Base-by-base conservation (phyloP, 805 yeast genomes). In the Candida golubevii region DNA sequence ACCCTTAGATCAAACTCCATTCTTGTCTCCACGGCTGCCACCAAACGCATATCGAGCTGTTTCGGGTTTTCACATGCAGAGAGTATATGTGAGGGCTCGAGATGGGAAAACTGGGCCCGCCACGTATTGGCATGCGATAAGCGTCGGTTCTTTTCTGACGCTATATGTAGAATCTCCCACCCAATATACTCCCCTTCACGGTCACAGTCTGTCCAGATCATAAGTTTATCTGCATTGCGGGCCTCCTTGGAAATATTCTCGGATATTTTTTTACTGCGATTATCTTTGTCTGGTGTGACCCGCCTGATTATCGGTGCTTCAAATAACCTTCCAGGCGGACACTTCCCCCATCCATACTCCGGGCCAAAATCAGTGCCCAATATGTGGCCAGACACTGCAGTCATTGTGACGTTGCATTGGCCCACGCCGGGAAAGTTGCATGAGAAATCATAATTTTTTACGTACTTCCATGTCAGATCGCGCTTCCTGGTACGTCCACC, bases 151-250 rank as follows among this genome's bases (percentile, higher is more conserved):
- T 63, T 61, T 49, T 70, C 71, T 39, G 61, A 59, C 0, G 96
- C 97, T n/a, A 82, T 83, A 42, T 80, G 74, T 31, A 79, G 72
- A 12, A 95, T 80, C 56, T 62, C 67, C 40, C 65, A 65, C 44
- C 66, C 68, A 6, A 53, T 58, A 15, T 54, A 55, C 39, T 61
- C 60, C 26, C 62, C 62, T 30, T 53, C 60, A 11, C 59, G 54
- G 26, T 58, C 62, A 30, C 99, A 93, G 74, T 93, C 99, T 0
- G 99, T 93, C 98, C 99, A 93, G 7, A 93, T 88, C 86, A 88
- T 87, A 43, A 93, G 65, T 33, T 68, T 67, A 41, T 80, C 77
- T 6, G 87, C 78, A 14, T 57, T 57, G 34, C 82, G 61, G 5
- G 89, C 85, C 58, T 88, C 88, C 4, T 62, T 62, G 28, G 75